These are phyloP conservation scores for Crithidia bombi DNA, from an alignment of 208 protist genomes.

Conservation along the genomic window DNA sequence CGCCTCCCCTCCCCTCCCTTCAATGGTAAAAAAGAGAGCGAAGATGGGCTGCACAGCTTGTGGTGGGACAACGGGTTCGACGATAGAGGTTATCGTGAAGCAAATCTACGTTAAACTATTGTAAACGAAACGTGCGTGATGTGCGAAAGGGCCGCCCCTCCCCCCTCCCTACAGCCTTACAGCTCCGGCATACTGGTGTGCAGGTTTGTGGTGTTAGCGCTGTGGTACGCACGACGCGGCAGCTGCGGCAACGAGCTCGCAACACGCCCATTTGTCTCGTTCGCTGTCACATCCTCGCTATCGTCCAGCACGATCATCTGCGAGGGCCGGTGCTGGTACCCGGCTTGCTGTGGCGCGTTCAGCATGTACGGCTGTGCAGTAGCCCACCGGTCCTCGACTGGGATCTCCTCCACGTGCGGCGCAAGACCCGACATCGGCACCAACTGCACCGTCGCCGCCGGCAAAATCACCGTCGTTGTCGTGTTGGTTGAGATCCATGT, in stretches of 20 bases:
- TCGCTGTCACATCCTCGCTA: conserved; percentile 15
- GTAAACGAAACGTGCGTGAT: too few relatives aligned
- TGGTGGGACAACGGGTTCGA: too few relatives aligned
- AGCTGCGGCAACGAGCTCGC: conserved; percentile 14
- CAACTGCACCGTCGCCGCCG: conserved; percentile 40
- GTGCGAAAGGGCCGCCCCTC: too few relatives aligned
- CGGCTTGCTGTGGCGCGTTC: neutral
- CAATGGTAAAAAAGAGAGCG: too few relatives aligned
- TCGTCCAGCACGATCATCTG: conserved; percentile 34
- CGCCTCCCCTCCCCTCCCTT: too few relatives aligned
- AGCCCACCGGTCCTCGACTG: conserved; percentile 10
- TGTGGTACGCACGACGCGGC: conserved; percentile 1
- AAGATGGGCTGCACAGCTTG: too few relatives aligned
- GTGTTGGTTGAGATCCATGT: conserved; percentile 67
- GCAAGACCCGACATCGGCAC: conserved; percentile 8
- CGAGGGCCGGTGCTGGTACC: conserved; percentile 19
- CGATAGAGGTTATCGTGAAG: too few relatives aligned
- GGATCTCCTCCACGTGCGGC: conserved; percentile 10
- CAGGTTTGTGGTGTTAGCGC: conserved; percentile 2
- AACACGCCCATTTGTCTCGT: conserved; percentile 1
- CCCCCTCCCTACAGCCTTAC: too few relatives aligned
- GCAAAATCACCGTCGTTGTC: conserved; percentile 52
- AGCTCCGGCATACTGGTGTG: conserved; percentile 15
- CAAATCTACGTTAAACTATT: too few relatives aligned
- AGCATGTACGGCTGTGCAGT: conserved; percentile 20